phyloP scores from a whole-genome alignment of 225 moss, liverwort and hornwort species.

The Asterella californica region DNA sequence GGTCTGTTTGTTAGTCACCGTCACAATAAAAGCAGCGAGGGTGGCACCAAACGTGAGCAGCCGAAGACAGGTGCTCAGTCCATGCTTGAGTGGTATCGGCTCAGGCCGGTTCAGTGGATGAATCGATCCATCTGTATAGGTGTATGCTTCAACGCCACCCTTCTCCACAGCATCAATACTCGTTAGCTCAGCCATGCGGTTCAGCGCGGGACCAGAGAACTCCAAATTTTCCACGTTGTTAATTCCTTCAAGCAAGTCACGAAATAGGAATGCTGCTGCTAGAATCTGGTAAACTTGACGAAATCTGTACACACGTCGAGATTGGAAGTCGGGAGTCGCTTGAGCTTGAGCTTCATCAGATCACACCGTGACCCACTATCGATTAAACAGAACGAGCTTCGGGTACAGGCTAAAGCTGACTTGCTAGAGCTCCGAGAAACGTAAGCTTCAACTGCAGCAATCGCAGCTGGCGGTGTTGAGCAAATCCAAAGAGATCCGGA shows the following conservation, averaged over 20 bases:
- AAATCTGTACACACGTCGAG: neutral
- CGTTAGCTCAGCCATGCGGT: slow-evolving; percentile 5
- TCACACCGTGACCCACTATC: neutral
- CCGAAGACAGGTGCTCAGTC: slow-evolving; percentile 7
- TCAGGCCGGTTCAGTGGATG: slow-evolving; percentile 10
- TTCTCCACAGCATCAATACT: neutral
- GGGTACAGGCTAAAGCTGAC: neutral
- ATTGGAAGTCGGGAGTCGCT: neutral
- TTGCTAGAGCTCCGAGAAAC: neutral
- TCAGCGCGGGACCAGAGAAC: too few species aligned
- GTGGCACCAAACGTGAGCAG: slow-evolving; percentile 13
- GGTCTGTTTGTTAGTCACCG: slow-evolving; percentile 16
- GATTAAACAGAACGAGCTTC: neutral
- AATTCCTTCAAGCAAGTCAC: neutral
- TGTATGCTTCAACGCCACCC: neutral
- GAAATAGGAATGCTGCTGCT: neutral
- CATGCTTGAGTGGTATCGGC: neutral
- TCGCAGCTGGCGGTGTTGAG: neutral
- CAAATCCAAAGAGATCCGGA: neutral
- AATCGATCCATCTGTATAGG: neutral
- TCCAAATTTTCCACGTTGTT: neutral
- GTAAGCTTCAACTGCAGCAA: neutral
- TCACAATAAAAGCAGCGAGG: slow-evolving; percentile 18
- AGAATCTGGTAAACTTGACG: neutral
- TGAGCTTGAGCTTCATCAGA: neutral